phyloP scores from a whole-genome alignment of 2,329 filamentous ascomycete species.

The Phoma herbarum region DNA sequence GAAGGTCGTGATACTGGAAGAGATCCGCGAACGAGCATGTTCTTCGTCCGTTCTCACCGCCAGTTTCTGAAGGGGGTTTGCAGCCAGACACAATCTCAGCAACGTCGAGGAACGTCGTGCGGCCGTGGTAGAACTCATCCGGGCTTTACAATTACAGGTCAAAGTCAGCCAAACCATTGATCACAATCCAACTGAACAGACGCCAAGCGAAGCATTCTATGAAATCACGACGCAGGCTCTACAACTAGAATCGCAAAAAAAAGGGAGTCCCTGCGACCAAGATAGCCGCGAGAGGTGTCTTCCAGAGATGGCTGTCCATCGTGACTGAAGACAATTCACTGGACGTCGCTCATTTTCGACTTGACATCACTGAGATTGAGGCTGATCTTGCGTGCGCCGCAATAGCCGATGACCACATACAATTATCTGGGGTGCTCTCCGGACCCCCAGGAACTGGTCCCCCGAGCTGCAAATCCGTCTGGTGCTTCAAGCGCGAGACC shows the following conservation, averaged over 20 bases:
- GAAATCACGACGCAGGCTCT: neutral
- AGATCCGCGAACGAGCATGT: neutral
- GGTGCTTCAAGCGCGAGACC: neutral
- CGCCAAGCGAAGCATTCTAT: neutral
- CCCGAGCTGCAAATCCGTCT: neutral
- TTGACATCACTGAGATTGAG: neutral
- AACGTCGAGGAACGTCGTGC: neutral
- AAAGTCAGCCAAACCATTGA: neutral
- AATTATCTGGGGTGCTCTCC: neutral
- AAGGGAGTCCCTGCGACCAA: too few relatives aligned
- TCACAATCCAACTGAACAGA: neutral
- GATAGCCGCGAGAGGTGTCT: neutral
- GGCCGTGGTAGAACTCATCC: neutral
- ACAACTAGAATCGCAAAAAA: neutral
- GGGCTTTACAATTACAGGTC: neutral
- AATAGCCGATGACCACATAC: neutral
- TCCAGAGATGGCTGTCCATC: neutral
- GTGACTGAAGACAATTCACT: neutral
- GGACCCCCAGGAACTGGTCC: neutral
- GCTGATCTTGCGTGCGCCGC: neutral
- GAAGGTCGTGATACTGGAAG: neutral
- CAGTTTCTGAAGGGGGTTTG: neutral
- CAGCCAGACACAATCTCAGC: neutral
- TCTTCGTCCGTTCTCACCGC: neutral
- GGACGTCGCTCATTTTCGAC: neutral